Evolutionary conservation across 306 rosid species (phyloP).

Genomic region (Cicer pinnatifidum): DNA sequence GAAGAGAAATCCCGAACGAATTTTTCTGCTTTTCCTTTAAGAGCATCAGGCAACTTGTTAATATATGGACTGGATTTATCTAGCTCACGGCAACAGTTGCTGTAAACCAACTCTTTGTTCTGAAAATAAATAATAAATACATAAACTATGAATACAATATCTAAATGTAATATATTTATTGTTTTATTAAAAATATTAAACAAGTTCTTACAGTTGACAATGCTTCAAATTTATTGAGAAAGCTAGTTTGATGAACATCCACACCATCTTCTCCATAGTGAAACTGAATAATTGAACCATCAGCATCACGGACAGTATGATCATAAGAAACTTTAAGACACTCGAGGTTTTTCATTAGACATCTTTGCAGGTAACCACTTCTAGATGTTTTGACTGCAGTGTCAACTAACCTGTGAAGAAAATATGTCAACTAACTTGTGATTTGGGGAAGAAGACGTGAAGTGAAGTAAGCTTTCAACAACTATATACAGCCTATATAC

Average conservation of each 20-base stretch:
- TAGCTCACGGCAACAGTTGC: conserved; percentile 61
- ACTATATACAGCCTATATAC: too few species aligned
- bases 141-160: conserved; percentile 35
- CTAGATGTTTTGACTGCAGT: conserved; percentile 99
- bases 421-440: background rate
- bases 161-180: conserved; percentile 15
- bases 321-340: conserved; percentile 84
- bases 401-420: conserved; percentile 77
- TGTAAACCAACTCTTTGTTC: conserved; percentile 73
- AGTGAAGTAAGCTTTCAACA: too few species aligned
- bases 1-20: conserved; percentile 47
- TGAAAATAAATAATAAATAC: conserved; percentile 49
- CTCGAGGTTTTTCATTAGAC: conserved; percentile 88
- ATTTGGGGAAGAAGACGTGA: too few species aligned
- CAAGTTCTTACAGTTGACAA: conserved; percentile 60
- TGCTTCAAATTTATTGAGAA: conserved; percentile 77
- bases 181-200: conserved; percentile 34
- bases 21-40: conserved; percentile 59
- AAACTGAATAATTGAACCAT: conserved; percentile 91
- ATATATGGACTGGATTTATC: conserved; percentile 68
- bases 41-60: conserved; percentile 70
- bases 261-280: conserved; percentile 93
- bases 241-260: conserved; percentile 91
- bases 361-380: conserved; percentile 96
- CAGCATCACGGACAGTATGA: conserved; percentile 92